Percentiles rank a stretch among this genome's conserved stretches.
Evolutionary conservation across 2,329 filamentous ascomycete genomes (phyloP).

Genomic region (Lasiodiplodia theobromae): DNA sequence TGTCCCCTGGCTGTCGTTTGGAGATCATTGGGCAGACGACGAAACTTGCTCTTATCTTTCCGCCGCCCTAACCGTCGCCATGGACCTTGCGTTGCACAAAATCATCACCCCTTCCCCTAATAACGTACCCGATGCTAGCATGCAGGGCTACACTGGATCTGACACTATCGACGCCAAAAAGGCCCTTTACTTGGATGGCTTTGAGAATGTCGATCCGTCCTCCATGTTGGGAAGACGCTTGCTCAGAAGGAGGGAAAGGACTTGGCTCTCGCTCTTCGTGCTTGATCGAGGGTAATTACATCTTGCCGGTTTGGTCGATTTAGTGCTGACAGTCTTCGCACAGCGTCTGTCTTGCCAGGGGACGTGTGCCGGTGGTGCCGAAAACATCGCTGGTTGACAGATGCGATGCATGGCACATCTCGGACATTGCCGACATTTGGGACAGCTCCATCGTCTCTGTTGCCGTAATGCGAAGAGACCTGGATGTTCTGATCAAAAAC

Average conservation of each 20-base stretch:
- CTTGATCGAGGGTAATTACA: conserved; percentile 67
- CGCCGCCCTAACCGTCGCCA: conserved; percentile 71
- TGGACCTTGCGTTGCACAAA: conserved; percentile 75
- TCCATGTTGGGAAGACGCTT: conserved; percentile 68
- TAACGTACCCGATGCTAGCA: conserved; percentile 51
- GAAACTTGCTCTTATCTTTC: conserved; percentile 76
- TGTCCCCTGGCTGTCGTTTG: conserved; percentile 76
- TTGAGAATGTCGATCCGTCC: conserved; percentile 65
- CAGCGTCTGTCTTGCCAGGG: conserved; percentile 71
- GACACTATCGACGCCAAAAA: conserved; percentile 73
- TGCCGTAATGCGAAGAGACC: conserved; percentile 71
- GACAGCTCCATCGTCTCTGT: conserved; percentile 77
- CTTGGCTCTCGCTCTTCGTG: conserved; percentile 76
- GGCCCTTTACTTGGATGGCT: conserved; percentile 72
- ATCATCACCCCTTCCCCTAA: conserved; percentile 65
- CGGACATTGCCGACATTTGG: conserved; percentile 68
- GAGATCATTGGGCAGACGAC: conserved; percentile 72
- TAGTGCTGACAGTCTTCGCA: neutral
- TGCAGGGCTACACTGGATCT: conserved; percentile 63
- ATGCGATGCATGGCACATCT: conserved; percentile 74
- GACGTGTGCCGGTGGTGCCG: conserved; percentile 72
- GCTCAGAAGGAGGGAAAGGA: conserved; percentile 69
- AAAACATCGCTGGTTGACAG: conserved; percentile 70
- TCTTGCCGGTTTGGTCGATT: neutral
- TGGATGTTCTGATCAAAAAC: conserved; percentile 42